Percentiles rank a stretch among this genome's conserved stretches.
Evolutionary conservation across 495 filamentous ascomycete genomes (phyloP).

Genomic region (Hypoxylon rickii): DNA sequence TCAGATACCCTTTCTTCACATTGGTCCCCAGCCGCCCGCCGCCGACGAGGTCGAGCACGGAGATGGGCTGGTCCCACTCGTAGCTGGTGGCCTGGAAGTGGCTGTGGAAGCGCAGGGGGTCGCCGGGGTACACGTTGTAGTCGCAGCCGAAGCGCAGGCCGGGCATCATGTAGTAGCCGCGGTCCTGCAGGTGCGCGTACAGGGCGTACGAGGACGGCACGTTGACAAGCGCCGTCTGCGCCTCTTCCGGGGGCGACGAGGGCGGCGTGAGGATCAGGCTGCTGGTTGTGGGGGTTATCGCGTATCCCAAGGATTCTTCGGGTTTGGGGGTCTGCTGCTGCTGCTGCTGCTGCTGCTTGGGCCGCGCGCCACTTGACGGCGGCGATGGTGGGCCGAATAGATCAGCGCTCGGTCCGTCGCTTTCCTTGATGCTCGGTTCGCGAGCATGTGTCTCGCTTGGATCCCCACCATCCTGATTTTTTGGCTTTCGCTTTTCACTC

Average conservation of each 20-base stretch:
- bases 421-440: constrained; percentile 27
- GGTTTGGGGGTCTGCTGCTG: constrained; percentile 3
- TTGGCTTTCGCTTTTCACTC: constrained; percentile 41
- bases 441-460: constrained; percentile 26
- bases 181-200: constrained; percentile 76
- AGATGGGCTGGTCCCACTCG: constrained; percentile 84
- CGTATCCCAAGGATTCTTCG: constrained; percentile 20
- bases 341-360: constrained; percentile 10
- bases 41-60: constrained; percentile 79
- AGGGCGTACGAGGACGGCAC: constrained; percentile 57
- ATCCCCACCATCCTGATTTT: constrained; percentile 40
- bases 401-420: constrained; percentile 37
- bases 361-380: constrained; percentile 12
- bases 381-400: constrained; percentile 49
- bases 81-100: constrained; percentile 82
- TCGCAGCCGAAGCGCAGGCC: constrained; percentile 94
- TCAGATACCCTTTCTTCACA: constrained; percentile 92
- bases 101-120: constrained; percentile 90
- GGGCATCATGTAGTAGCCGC: constrained; percentile 85
- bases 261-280: constrained; percentile 29
- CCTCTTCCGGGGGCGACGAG: neutral
- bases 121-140: constrained; percentile 88
- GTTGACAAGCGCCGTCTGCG: constrained; percentile 6
- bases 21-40: constrained; percentile 88
- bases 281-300: constrained; percentile 41